phyloP scores from a whole-genome alignment of 1,139 yeast genomes.

The Meyerozyma elateridarum region DNA sequence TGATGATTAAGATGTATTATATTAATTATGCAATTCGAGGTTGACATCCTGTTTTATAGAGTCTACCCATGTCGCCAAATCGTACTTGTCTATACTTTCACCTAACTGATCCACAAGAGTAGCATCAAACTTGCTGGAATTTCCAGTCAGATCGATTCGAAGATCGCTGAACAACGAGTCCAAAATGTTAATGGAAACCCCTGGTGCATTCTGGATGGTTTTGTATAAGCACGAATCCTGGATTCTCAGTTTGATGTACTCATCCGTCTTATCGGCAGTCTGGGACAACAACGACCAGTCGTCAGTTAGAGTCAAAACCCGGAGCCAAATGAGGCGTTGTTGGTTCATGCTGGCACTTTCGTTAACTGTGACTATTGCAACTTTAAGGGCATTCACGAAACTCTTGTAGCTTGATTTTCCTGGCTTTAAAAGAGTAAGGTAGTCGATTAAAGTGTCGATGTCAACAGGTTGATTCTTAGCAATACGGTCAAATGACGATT shows the following conservation, averaged over 20 bases:
- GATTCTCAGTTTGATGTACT: slow-evolving; percentile 33
- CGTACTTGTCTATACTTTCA: slow-evolving; percentile 14
- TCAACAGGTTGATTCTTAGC: slow-evolving; percentile 37
- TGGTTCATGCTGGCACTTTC: slow-evolving; percentile 18
- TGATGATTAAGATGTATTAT: slow-evolving; percentile 1
- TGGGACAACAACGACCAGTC: slow-evolving; percentile 49
- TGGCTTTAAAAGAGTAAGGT: slow-evolving; percentile 50
- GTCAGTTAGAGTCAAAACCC: slow-evolving; percentile 53
- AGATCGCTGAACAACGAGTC: slow-evolving; percentile 7
- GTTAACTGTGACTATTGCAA: slow-evolving; percentile 27
- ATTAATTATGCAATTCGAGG: neutral
- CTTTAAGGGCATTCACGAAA: slow-evolving; percentile 33
- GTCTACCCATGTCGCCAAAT: slow-evolving; percentile 28
- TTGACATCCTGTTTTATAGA: slow-evolving; percentile 19
- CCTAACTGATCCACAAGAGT: slow-evolving; percentile 18
- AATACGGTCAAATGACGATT: slow-evolving; percentile 32
- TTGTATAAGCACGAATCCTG: slow-evolving; percentile 44
- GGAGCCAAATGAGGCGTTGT: slow-evolving; percentile 56
- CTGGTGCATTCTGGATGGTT: slow-evolving; percentile 27
- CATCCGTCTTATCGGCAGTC: slow-evolving; percentile 40
- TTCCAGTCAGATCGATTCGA: too few species aligned
- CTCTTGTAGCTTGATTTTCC: slow-evolving; percentile 18
- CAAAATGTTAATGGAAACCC: slow-evolving; percentile 12
- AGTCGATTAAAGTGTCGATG: slow-evolving; percentile 47
- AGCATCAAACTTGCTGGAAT: slow-evolving; percentile 20